Conservation (phyloP, 169 alveolate genomes). For the Plasmodium coatneyi region DNA sequence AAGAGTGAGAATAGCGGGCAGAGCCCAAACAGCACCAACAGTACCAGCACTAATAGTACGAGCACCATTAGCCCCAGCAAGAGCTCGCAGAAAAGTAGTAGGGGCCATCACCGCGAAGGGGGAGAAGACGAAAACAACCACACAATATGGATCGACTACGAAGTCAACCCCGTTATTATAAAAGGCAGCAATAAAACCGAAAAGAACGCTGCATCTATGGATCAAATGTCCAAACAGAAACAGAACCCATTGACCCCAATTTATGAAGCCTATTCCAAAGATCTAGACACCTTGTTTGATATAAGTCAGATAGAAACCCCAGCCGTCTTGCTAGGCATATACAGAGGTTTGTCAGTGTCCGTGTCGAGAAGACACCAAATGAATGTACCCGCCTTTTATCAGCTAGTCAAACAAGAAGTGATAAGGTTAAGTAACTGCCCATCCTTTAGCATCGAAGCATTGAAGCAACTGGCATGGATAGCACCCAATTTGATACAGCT, state of each 20-base stretch:
- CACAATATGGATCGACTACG: constrained; percentile 39
- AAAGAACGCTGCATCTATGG: constrained; percentile 12
- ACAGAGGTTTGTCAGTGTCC: constrained; percentile 23
- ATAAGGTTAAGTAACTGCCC: constrained; percentile 1
- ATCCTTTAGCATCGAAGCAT: constrained; percentile 17
- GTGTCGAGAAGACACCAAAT: constrained; percentile 59
- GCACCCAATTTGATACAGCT: constrained; percentile 71
- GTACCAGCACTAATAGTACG: neutral
- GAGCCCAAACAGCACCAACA: neutral
- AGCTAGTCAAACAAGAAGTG: constrained; percentile 46
- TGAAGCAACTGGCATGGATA: constrained; percentile 70
- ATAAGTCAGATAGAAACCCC: constrained; percentile 13
- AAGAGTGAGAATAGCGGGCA: neutral
- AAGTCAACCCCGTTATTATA: constrained; percentile 49
- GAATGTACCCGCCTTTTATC: constrained; percentile 61
- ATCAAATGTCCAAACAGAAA: constrained; percentile 41
- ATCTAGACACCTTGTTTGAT: constrained; percentile 57
- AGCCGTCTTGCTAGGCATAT: constrained; percentile 2
- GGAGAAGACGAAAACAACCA: neutral
- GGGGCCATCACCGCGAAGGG: neutral
- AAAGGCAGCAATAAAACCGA: constrained; percentile 13
- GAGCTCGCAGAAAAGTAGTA: neutral
- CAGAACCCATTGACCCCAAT: constrained; percentile 46
- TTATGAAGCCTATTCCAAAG: constrained; percentile 60
- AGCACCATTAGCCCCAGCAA: neutral